Evolutionary conservation across 805 yeast genomes (phyloP).

Genomic region (Wickerhamiella bombiphila): DNA sequence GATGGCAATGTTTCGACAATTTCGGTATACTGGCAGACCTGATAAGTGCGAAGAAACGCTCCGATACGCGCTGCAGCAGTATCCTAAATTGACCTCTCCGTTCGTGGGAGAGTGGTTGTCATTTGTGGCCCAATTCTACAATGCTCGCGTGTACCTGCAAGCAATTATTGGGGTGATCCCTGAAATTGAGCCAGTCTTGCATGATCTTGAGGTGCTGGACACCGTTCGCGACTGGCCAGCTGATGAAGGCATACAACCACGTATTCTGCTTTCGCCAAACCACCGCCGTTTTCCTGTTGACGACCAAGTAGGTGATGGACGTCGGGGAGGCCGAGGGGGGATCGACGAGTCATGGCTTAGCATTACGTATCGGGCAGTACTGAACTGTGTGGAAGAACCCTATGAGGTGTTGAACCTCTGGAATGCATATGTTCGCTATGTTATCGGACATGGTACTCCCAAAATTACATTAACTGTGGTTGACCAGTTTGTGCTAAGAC

Average conservation of each 20-base stretch:
- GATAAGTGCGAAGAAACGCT: constrained; percentile 19
- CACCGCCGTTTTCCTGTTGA: constrained; percentile 1
- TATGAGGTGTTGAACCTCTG: constrained; percentile 12
- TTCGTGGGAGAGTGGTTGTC: constrained; percentile 18
- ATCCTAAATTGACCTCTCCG: constrained; percentile 10
- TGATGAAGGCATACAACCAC: too few relatives aligned
- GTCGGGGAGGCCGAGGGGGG: background rate
- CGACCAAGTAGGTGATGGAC: background rate
- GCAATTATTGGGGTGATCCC: constrained; percentile 15
- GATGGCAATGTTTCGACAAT: constrained; percentile 18
- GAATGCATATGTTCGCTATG: constrained; percentile 8
- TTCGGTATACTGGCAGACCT: constrained; percentile 18
- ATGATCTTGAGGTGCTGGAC: constrained; percentile 11
- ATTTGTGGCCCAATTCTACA: constrained; percentile 15
- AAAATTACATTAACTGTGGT: constrained; percentile 8
- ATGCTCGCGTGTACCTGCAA: constrained; percentile 11
- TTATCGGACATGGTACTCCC: background rate
- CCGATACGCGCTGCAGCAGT: constrained; percentile 6
- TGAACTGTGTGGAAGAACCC: constrained; percentile 13
- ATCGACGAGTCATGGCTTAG: constrained; percentile 16
- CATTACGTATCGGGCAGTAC: constrained; percentile 18
- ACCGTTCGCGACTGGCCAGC: too few relatives aligned
- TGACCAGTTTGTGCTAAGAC: constrained; percentile 18
- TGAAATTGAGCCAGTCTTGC: constrained; percentile 6
- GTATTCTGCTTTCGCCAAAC: too few relatives aligned